Conservation (phyloP, 495 filamentous ascomycete species). For the Daldinia grandis region DNA sequence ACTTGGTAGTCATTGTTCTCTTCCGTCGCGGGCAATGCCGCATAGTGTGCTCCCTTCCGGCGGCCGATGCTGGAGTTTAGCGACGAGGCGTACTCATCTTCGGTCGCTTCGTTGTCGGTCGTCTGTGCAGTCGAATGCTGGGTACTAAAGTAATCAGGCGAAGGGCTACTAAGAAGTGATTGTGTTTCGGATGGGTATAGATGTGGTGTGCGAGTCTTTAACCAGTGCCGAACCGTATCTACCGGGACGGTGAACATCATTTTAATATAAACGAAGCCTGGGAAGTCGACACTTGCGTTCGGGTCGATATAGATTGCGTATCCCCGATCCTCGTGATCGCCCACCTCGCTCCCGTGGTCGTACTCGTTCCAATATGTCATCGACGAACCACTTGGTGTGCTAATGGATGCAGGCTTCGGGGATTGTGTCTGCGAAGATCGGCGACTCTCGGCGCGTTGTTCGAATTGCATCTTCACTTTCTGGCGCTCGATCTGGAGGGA, state of each 20-base stretch:
- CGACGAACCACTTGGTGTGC: conserved; percentile 24
- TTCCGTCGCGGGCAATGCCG: conserved; percentile 51
- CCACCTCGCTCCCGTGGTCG: conserved; percentile 67
- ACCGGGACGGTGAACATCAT: conserved; percentile 54
- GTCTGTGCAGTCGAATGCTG: conserved; percentile 21
- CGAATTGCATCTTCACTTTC: conserved; percentile 10
- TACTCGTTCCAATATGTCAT: conserved; percentile 71
- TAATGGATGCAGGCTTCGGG: conserved; percentile 21
- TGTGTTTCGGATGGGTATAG: conserved; percentile 40
- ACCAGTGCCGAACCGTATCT: conserved; percentile 55
- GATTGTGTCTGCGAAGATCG: conserved; percentile 25
- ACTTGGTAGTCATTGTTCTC: conserved; percentile 51
- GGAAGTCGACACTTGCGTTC: conserved; percentile 55
- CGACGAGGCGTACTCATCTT: conserved; percentile 41
- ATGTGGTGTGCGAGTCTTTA: conserved; percentile 40
- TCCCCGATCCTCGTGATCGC: conserved; percentile 54
- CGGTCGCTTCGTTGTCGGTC: conserved; percentile 36
- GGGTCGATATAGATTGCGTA: conserved; percentile 68
- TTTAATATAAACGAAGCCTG: conserved; percentile 55
- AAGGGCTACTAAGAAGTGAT: conserved; percentile 47
- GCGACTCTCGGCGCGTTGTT: conserved; percentile 16
- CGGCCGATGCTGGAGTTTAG: conserved; percentile 37
- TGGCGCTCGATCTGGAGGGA: conserved; percentile 30
- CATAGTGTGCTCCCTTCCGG: conserved; percentile 44
- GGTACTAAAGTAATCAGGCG: conserved; percentile 48